Evolutionary conservation across 805 yeast genomes (phyloP).

Genomic region (Starmerella ratchasimensis): DNA sequence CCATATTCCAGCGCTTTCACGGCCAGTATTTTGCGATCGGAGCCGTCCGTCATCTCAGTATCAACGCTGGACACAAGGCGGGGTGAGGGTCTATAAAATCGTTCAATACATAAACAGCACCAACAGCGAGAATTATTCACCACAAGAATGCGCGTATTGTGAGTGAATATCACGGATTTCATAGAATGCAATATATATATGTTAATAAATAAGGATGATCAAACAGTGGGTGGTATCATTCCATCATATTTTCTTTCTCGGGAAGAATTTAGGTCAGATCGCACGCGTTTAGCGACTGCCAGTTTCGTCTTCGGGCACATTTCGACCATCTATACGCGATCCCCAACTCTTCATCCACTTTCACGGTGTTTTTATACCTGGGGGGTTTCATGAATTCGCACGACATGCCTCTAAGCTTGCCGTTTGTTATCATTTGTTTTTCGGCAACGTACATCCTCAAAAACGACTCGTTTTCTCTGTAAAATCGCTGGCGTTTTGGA

Average conservation of each 20-base stretch:
- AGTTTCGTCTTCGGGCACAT: background rate
- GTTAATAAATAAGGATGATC: background rate
- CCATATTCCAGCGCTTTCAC: background rate
- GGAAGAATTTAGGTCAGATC: background rate
- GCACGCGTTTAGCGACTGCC: background rate
- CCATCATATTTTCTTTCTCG: background rate
- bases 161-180: no score
- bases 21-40: no score
- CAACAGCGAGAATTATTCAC: no score
- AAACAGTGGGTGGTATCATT: background rate
- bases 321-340: background rate
- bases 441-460: slow-evolving; percentile 8
- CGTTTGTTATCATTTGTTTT: slow-evolving; percentile 3
- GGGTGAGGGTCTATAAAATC: no score
- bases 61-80: no score
- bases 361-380: background rate
- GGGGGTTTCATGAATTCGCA: slow-evolving; percentile 1
- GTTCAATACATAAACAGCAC: no score
- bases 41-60: no score
- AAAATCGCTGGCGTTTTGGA: no score
- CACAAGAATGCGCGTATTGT: no score
- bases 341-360: background rate
- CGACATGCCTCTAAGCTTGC: slow-evolving; percentile 2
- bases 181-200: background rate
- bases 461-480: slow-evolving; percentile 2